Conservation (phyloP, 495 filamentous ascomycete genomes). For the Neurospora sp. region DNA sequence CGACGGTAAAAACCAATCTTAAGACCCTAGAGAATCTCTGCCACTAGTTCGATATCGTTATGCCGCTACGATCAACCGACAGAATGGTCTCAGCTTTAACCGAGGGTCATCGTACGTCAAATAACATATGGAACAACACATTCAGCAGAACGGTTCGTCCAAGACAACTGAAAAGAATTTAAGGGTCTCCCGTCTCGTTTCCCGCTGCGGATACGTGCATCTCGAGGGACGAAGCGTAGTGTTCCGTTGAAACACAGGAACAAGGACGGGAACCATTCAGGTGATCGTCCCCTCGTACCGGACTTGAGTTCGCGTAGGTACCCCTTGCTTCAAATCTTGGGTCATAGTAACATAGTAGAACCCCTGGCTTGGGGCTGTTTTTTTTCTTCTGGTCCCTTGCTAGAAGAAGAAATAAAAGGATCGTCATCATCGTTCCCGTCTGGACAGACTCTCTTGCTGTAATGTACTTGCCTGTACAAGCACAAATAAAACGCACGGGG, state of each 20-base stretch:
- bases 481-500: background rate
- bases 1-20: background rate
- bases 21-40: background rate
- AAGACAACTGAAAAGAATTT: background rate
- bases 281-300: background rate
- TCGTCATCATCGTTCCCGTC: background rate
- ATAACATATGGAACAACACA: background rate
- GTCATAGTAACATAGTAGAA: background rate
- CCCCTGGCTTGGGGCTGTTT: background rate
- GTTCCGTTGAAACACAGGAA: background rate
- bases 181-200: background rate
- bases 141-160: background rate
- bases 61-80: background rate
- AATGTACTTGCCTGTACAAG: background rate
- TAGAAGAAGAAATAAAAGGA: background rate
- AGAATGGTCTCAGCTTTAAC: background rate
- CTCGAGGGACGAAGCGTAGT: background rate
- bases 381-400: background rate
- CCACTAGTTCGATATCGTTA: background rate
- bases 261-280: background rate
- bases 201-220: background rate
- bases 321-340: background rate
- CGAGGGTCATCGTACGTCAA: background rate
- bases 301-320: background rate
- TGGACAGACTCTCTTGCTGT: background rate